Conservation (phyloP, 2,329 filamentous ascomycete genomes). For the Cladosporium cucumerinum region DNA sequence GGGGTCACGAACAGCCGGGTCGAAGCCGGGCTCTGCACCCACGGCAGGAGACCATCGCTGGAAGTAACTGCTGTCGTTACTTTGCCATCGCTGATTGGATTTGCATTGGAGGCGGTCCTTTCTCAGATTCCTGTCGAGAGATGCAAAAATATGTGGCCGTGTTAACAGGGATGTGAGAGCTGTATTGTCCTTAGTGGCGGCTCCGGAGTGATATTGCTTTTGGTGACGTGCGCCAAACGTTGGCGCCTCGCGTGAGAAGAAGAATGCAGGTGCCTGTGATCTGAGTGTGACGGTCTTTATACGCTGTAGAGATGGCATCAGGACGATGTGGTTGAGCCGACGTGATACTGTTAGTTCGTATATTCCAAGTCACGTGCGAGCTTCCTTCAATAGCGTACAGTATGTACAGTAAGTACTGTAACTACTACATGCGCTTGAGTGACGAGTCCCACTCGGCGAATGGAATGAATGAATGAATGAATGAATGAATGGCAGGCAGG, state of each 20-base stretch:
- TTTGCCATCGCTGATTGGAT: not conserved
- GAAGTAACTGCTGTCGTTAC: constrained; percentile 3
- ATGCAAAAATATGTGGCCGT: not conserved
- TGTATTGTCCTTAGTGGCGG: not conserved
- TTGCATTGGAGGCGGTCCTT: not conserved
- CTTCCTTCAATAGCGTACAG: not conserved
- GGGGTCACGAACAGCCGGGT: constrained; percentile 18
- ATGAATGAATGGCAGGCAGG: no score
- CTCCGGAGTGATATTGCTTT: not conserved
- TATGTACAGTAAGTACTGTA: no score
- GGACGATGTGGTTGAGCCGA: not conserved
- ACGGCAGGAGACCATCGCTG: constrained; percentile 19
- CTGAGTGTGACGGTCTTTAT: not conserved
- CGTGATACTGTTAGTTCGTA: not conserved
- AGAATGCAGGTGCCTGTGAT: not conserved
- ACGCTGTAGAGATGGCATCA: not conserved
- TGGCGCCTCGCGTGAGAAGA: not conserved
- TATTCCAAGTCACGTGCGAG: not conserved
- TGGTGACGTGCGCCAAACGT: not conserved
- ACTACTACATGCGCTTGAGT: not conserved
- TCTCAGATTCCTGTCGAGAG: not conserved
- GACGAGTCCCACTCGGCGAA: not conserved
- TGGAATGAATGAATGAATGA: no score
- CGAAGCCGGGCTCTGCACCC: constrained; percentile 29
- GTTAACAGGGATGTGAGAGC: not conserved